These are phyloP conservation scores for Stevia rebaudiana DNA, from an alignment of 140 eudicot genomes.

Conservation along the genomic window DNA sequence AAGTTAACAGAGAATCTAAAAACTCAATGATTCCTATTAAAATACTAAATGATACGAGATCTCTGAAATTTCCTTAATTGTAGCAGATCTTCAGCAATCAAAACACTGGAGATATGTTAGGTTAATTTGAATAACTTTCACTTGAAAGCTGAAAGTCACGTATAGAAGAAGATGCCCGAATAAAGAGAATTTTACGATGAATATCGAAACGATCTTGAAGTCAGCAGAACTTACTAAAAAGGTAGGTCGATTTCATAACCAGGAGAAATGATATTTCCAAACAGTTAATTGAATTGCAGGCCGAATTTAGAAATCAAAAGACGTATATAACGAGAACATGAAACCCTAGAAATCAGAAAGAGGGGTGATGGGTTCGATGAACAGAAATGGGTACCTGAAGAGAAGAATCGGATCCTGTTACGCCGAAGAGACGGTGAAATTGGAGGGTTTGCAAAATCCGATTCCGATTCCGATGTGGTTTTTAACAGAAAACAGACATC, in stretches of 20 bases:
- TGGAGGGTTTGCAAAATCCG: not conserved
- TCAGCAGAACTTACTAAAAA: not conserved
- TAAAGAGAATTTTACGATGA: not conserved
- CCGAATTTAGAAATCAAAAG: not conserved
- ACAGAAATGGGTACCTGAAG: not conserved
- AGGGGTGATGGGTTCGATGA: not conserved
- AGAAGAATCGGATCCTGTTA: not conserved
- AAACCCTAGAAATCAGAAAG: conserved; percentile 12
- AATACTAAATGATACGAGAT: conserved; percentile 1
- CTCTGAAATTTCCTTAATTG: not conserved
- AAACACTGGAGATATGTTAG: not conserved
- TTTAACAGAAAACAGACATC: conserved; percentile 21
- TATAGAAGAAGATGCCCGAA: not conserved
- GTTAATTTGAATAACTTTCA: not conserved
- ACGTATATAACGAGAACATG: not conserved
- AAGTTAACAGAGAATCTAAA: conserved; percentile 4
- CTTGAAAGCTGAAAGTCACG: not conserved
- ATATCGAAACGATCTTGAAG: conserved; percentile 1
- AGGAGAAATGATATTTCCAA: not conserved
- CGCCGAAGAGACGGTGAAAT: not conserved
- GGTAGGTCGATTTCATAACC: not conserved
- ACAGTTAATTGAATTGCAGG: conserved; percentile 3
- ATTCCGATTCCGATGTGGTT: conserved; percentile 19
- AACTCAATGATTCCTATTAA: not conserved
- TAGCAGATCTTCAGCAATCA: conserved; percentile 16